phyloP scores from a whole-genome alignment of 192 early-diverging fungal genomes.

The Pilobolus umbonatus region DNA sequence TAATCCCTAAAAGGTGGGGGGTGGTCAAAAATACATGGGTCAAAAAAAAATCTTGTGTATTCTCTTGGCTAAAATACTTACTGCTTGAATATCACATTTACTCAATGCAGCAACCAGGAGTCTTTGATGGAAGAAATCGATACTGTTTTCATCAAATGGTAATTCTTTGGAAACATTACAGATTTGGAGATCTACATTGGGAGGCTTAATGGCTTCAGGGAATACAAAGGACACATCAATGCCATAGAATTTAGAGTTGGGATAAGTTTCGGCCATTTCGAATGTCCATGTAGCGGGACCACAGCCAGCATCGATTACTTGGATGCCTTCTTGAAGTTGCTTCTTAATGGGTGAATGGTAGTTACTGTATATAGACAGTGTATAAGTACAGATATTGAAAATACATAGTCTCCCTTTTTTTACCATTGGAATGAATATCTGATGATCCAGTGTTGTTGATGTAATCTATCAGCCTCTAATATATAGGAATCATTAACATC shows the following conservation, averaged over 20 bases:
- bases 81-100: too few relatives aligned
- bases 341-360: constrained; percentile 23
- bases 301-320: constrained; percentile 30
- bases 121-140: constrained; percentile 18
- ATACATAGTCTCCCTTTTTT: background rate
- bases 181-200: constrained; percentile 16
- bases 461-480: constrained; percentile 14
- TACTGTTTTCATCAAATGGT: constrained; percentile 13
- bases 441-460: constrained; percentile 27
- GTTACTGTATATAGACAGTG: constrained; percentile 16
- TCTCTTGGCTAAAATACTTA: too few relatives aligned
- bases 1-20: background rate
- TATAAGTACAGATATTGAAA: background rate
- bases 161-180: constrained; percentile 23
- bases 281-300: constrained; percentile 35
- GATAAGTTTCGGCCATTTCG: constrained; percentile 49
- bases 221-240: constrained; percentile 42
- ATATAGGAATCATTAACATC: background rate
- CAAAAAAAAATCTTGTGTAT: too few relatives aligned
- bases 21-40: too few relatives aligned
- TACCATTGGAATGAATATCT: constrained; percentile 19
- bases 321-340: constrained; percentile 19
- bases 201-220: constrained; percentile 27
- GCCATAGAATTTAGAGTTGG: constrained; percentile 41
- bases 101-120: too few relatives aligned